A percentile compares a stretch with the other conserved stretches of the same genome.
Conservation (phyloP, 1,284 basidiomycete genomes). For the Papiliotrema flavescens region DNA sequence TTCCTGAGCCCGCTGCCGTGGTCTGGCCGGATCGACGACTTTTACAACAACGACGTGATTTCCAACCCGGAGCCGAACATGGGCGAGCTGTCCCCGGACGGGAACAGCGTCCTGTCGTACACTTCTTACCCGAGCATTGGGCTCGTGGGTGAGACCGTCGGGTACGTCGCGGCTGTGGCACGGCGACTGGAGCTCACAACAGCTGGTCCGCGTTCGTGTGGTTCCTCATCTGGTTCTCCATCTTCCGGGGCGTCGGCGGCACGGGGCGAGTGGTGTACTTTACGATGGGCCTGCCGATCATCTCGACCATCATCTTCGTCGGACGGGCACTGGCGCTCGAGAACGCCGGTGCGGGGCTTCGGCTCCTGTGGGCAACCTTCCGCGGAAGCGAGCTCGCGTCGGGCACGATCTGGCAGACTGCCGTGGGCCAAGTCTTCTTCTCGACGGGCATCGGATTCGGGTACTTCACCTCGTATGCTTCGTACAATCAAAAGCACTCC, state of each 20-base stretch:
- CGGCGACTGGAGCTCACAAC: not conserved
- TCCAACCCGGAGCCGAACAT: constrained; percentile 14
- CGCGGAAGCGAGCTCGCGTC: constrained; percentile 9
- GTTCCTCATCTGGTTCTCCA: constrained; percentile 10
- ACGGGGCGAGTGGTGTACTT: constrained; percentile 26
- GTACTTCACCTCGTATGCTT: constrained; percentile 26
- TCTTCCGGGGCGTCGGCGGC: constrained; percentile 22
- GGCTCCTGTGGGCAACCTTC: constrained; percentile 24
- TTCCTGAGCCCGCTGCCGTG: constrained; percentile 21
- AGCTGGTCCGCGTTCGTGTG: constrained; percentile 3
- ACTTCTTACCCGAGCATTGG: constrained; percentile 10
- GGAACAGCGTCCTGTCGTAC: constrained; percentile 9
- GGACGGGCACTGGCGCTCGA: constrained; percentile 16
- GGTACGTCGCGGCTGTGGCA: constrained; percentile 14
- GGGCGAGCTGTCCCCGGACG: constrained; percentile 3
- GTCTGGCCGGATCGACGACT: constrained; percentile 20
- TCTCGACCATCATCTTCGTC: constrained; percentile 27
- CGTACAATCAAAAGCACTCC: constrained; percentile 25
- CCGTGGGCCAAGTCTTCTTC: constrained; percentile 27
- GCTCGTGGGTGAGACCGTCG: constrained; percentile 21
- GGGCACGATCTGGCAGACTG: constrained; percentile 21
- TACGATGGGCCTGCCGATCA: constrained; percentile 27
- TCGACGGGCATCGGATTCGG: constrained; percentile 27
- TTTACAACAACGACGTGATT: constrained; percentile 22
- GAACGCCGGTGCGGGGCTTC: constrained; percentile 18